A percentile compares a stretch with the other conserved stretches of the same genome.
These are phyloP conservation scores for Grigorovia yakushimaensis DNA, from an alignment of 805 yeast genomes.

Conservation along the genomic window DNA sequence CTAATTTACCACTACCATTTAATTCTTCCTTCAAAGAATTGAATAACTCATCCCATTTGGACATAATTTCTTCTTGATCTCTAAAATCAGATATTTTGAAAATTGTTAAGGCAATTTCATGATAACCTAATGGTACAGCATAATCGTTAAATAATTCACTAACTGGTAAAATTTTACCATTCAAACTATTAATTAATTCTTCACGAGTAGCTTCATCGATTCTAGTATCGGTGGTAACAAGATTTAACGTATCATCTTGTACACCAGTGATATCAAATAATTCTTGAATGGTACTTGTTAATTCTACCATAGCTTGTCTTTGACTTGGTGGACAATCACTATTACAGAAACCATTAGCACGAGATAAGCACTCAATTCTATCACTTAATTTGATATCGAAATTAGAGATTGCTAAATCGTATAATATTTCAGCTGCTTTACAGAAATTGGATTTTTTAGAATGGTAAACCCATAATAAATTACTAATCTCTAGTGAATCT, in stretches of 20 bases:
- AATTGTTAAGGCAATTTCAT: constrained; percentile 67
- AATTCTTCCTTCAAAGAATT: constrained; percentile 35
- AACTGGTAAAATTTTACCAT: constrained; percentile 56
- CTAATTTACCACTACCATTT: constrained; percentile 21
- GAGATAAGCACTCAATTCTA: constrained; percentile 78
- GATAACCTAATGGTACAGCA: constrained; percentile 81
- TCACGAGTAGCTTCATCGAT: constrained; percentile 36
- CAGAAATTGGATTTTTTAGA: constrained; percentile 71
- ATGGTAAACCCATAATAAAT: constrained; percentile 79
- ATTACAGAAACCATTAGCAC: constrained; percentile 89
- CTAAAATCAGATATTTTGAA: constrained; percentile 80
- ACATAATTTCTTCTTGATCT: constrained; percentile 69
- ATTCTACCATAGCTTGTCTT: constrained; percentile 65
- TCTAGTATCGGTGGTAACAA: constrained; percentile 44
- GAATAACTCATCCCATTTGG: constrained; percentile 70
- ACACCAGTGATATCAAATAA: constrained; percentile 77
- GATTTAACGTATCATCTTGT: constrained; percentile 44
- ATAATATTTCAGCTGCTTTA: constrained; percentile 76
- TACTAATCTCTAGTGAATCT: constrained; percentile 63
- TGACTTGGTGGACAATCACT: constrained; percentile 69
- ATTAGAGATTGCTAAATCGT: constrained; percentile 62
- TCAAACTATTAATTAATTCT: constrained; percentile 44
- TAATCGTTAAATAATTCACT: constrained; percentile 76
- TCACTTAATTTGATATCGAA: constrained; percentile 58
- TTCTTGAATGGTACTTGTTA: constrained; percentile 64